Evolutionary conservation across 306 rosid genomes (phyloP).

Genomic region (Cucumis sativus): Cucumber_9930_V3 NC_026657.2:31820501-31821000

Average conservation of each 20-base stretch:
- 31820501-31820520: not conserved
- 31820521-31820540: not conserved
- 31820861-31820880: constrained; percentile 9
- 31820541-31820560: not conserved
- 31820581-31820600: not conserved
- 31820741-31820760: too few relatives aligned
- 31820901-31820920: constrained; percentile 85
- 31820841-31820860: not conserved
- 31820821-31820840: not conserved
- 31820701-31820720: not conserved
- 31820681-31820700: not conserved
- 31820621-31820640: not conserved
- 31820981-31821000: not conserved
- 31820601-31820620: not conserved
- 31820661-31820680: not conserved
- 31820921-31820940: constrained; percentile 91
- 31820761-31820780: too few relatives aligned
- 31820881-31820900: constrained; percentile 95
- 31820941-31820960: constrained; percentile 95
- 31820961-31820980: constrained; percentile 89
- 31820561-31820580: not conserved
- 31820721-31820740: too few relatives aligned
- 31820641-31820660: not conserved
- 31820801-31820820: not conserved
- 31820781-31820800: not conserved